These are phyloP conservation scores for Colletotrichum simmondsii DNA, from an alignment of 2,329 filamentous ascomycete species.

Conservation along the genomic window DNA sequence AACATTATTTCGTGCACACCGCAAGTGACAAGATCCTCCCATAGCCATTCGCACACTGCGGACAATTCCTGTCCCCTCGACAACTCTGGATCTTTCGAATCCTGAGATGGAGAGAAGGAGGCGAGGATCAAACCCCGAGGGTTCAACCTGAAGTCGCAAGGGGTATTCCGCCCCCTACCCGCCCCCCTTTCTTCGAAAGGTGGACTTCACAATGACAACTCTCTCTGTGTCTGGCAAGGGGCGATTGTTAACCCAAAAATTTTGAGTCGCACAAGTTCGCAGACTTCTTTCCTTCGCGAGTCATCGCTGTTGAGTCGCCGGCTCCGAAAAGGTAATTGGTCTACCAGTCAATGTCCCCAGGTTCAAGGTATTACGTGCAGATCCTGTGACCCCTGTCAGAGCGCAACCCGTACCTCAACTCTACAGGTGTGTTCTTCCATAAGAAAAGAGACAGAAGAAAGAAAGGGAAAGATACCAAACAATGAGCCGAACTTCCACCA, in stretches of 20 bases:
- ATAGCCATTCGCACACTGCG: not conserved
- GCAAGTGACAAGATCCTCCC: not conserved
- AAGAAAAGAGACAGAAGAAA: not conserved
- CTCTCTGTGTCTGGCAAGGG: not conserved
- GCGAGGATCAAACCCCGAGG: constrained; percentile 19
- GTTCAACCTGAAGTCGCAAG: constrained; percentile 13
- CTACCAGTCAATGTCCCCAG: no score
- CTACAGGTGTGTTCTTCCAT: not conserved
- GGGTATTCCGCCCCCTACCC: not conserved
- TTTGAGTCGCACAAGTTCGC: not conserved
- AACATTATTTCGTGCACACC: not conserved
- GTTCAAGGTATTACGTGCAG: constrained; percentile 19
- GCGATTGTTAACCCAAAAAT: not conserved
- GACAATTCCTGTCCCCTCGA: not conserved
- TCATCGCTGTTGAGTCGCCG: not conserved
- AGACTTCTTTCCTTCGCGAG: not conserved
- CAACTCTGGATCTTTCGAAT: not conserved
- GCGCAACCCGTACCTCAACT: not conserved
- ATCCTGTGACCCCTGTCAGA: constrained; percentile 16
- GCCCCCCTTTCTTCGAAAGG: not conserved
- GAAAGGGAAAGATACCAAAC: not conserved
- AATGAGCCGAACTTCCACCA: constrained; percentile 19
- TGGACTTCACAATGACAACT: not conserved
- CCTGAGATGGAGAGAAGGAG: not conserved
- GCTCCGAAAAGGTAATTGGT: not conserved